A percentile compares a stretch with the other conserved stretches of the same genome.
Conservation (phyloP, 108 stramenopile species). For the Skeletonema tropicum region DNA sequence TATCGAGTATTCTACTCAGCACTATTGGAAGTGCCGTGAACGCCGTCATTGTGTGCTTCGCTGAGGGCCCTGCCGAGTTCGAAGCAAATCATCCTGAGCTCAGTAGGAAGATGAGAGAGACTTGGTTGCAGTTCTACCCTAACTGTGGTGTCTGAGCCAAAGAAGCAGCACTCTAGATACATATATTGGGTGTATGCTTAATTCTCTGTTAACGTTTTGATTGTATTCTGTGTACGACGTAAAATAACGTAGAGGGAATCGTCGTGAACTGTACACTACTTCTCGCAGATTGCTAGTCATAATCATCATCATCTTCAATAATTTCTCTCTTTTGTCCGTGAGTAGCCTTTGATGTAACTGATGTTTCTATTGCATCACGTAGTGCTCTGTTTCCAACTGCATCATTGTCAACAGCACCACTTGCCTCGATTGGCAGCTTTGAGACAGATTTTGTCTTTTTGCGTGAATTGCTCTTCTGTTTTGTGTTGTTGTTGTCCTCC, state of each 20-base stretch:
- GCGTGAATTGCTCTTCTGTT: neutral
- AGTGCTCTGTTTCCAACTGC: neutral
- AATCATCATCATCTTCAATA: constrained; percentile 28
- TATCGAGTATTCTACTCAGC: constrained; percentile 64
- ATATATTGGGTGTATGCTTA: neutral
- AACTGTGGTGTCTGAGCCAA: constrained; percentile 32
- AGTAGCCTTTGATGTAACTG: neutral
- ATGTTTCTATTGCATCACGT: constrained; percentile 8
- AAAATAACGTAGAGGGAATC: neutral
- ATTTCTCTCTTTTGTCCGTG: neutral
- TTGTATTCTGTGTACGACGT: neutral
- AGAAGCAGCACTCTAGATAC: neutral
- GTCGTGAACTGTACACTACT: neutral
- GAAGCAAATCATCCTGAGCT: constrained; percentile 84
- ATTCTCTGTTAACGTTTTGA: neutral
- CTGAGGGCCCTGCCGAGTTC: constrained; percentile 84
- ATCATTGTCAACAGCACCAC: neutral
- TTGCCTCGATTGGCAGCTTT: neutral
- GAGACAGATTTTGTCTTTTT: neutral
- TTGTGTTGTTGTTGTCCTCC: neutral
- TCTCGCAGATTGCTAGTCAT: constrained; percentile 6
- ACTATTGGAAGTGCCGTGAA: constrained; percentile 83
- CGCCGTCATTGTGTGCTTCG: constrained; percentile 89
- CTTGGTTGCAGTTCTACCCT: constrained; percentile 63
- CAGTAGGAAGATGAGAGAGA: constrained; percentile 65